Evolutionary conservation across 1,284 basidiomycete species (phyloP).

Genomic region (Ustilago bromivora): DNA sequence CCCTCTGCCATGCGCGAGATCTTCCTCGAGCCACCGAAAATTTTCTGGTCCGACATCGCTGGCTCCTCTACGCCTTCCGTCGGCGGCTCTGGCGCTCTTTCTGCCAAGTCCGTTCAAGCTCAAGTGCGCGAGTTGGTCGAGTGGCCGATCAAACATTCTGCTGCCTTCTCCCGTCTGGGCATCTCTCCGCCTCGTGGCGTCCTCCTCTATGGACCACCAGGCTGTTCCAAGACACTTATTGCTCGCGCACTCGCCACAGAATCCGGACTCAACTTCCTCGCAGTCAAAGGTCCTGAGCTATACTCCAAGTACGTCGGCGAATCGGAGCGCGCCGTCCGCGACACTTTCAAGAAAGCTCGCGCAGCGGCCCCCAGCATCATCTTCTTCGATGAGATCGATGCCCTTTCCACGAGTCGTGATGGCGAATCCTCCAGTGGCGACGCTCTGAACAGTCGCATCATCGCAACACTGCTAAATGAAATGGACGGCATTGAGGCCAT

Average conservation of each 20-base stretch:
- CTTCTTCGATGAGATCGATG: slow-evolving; percentile 99
- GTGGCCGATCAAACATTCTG: slow-evolving; percentile 90
- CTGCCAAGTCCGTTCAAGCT: slow-evolving; percentile 53
- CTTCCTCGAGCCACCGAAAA: slow-evolving; percentile 85
- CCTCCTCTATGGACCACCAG: slow-evolving; percentile 94
- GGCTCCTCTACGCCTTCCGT: slow-evolving; percentile 39
- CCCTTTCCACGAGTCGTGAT: slow-evolving; percentile 83
- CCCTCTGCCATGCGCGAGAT: slow-evolving; percentile 95
- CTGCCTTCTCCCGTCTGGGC: slow-evolving; percentile 86
- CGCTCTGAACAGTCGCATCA: slow-evolving; percentile 83
- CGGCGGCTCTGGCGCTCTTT: slow-evolving; percentile 34
- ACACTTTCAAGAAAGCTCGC: slow-evolving; percentile 94
- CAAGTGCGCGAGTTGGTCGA: slow-evolving; percentile 73
- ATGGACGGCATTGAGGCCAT: slow-evolving; percentile 98
- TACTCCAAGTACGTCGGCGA: slow-evolving; percentile 98
- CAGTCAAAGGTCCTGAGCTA: slow-evolving; percentile 98
- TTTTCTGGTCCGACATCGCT: slow-evolving; percentile 84
- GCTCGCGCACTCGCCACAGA: slow-evolving; percentile 94
- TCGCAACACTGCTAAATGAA: slow-evolving; percentile 90
- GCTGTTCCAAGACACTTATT: slow-evolving; percentile 95
- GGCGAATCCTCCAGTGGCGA: slow-evolving; percentile 72
- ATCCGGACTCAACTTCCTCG: slow-evolving; percentile 94
- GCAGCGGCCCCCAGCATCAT: slow-evolving; percentile 93
- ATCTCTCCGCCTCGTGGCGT: slow-evolving; percentile 90
- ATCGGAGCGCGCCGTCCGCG: slow-evolving; percentile 91